Evolutionary conservation across 2,329 filamentous ascomycete species (phyloP).

Genomic region (Colletotrichum tanaceti): DNA sequence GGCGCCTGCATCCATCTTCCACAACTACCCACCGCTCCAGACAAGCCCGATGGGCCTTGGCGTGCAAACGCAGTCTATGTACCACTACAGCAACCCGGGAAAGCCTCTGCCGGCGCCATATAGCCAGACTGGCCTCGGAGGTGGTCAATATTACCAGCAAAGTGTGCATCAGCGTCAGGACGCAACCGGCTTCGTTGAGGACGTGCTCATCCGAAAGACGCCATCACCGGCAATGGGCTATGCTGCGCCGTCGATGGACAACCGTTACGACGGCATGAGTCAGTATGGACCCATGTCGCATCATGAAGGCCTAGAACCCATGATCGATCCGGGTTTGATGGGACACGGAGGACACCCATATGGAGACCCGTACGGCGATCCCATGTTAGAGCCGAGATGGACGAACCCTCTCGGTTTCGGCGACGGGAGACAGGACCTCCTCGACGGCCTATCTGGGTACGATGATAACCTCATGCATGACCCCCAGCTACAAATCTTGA

Average conservation of each 20-base stretch:
- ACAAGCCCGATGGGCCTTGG: conserved; percentile 39
- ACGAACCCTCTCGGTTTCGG: conserved; percentile 32
- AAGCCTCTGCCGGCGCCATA: conserved; percentile 55
- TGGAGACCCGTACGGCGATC: conserved; percentile 33
- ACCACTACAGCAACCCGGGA: conserved; percentile 38
- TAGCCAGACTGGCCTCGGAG: conserved; percentile 46
- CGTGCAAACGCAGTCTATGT: conserved; percentile 39
- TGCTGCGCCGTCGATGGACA: conserved; percentile 29
- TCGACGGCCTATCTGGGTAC: conserved; percentile 41
- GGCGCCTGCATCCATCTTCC: conserved; percentile 42
- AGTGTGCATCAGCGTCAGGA: conserved; percentile 45
- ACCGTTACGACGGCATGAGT: conserved; percentile 39
- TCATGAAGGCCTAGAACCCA: conserved; percentile 41
- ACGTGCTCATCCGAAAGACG: conserved; percentile 50
- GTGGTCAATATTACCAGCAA: conserved; percentile 54
- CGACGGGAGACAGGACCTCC: conserved; percentile 34
- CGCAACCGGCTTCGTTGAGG: conserved; percentile 45
- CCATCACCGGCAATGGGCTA: conserved; percentile 47
- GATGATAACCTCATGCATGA: conserved; percentile 42
- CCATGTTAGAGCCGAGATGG: conserved; percentile 38
- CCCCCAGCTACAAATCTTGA: conserved; percentile 45
- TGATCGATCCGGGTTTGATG: conserved; percentile 40
- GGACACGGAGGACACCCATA: conserved; percentile 37
- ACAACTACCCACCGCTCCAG: conserved; percentile 28
- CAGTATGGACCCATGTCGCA: conserved; percentile 38